These are phyloP conservation scores for Arachis stenosperma DNA, from an alignment of 306 rosid species.

Conservation along the genomic window DNA sequence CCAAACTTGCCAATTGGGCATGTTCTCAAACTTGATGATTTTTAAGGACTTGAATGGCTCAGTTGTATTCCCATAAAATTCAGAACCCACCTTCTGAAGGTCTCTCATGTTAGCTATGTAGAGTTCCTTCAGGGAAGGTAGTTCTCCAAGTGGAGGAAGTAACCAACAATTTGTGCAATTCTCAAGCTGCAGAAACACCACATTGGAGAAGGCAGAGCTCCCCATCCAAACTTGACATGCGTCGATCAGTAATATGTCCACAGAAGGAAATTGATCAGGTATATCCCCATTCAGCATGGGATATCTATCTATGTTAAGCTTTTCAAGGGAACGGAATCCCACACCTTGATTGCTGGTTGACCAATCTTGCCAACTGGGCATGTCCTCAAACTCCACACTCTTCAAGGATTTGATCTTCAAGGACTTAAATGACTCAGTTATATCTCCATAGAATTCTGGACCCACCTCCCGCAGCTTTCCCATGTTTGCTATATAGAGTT, in stretches of 20 bases:
- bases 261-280: too few species aligned
- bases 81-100: slow-evolving; percentile 6
- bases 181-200: slow-evolving; percentile 11
- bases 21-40: slow-evolving; percentile 23
- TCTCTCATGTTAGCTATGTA: not conserved
- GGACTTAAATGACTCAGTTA: not conserved
- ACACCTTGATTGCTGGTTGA: not conserved
- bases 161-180: not conserved
- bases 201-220: not conserved
- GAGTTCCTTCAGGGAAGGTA: slow-evolving; percentile 32
- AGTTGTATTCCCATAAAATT: slow-evolving; percentile 22
- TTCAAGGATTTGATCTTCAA: not conserved
- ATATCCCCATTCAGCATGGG: not conserved
- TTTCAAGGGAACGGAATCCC: not conserved
- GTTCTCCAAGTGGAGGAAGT: slow-evolving; percentile 32
- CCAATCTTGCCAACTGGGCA: not conserved
- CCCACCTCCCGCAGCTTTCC: not conserved
- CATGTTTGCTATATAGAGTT: not conserved
- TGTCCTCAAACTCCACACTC: too few species aligned
- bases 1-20: slow-evolving; percentile 27
- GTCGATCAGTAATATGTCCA: too few species aligned
- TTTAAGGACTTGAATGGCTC: slow-evolving; percentile 19
- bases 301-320: not conserved
- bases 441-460: slow-evolving; percentile 34
- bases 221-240: slow-evolving; percentile 5